Base-by-base conservation (phyloP, 805 yeast genomes). In the Scheffersomyces stipitis region DNA sequence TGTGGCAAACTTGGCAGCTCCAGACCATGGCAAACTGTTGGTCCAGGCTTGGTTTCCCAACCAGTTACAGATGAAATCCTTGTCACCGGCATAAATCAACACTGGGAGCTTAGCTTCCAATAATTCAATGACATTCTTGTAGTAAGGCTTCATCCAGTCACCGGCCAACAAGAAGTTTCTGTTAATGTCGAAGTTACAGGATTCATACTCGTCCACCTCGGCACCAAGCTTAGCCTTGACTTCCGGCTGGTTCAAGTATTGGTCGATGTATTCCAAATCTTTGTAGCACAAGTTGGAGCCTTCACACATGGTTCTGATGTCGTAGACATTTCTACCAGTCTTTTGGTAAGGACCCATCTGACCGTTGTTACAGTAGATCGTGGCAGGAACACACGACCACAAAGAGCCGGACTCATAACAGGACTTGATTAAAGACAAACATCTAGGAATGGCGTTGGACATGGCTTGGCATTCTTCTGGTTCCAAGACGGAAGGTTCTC, bases 1-100 rank as follows among this genome's bases (percentile, higher is more conserved):
- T 12, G 52, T 50, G 28, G 65, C 60, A 54, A 75, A 85, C 31
- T 70, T 59, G 3, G 65, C 69, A 22, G 70, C 64, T 28, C 81
- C 76, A 26, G 74, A 61, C 91, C 93, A 86, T 43, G 71, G 76
- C 44, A 86, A 67, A 44, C 62, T 71, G 55, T 83, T 74, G 12
- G 89, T 66, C 93, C 95, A 87, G 10, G 86, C 93, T 48, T 77
- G 78, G 65, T 87, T 86, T 48, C 96, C 96, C 46, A 88, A 71
- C 93, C 96, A 88, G 69, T 88, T 88, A 66, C 96, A 88, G 55
- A 88, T 87, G 62, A 76, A 88, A 62, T 88, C 96, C 63, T 88
- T 86, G 60, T 88, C 95, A 55, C 96, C 96, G n/a, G 96, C 96
- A 51, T 88, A 89, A 43, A 87, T 77, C 53, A 89, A 74, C 4